Percentiles rank a stretch among this genome's conserved stretches.
Evolutionary conservation across 371 early-diverging fungal species (phyloP).

Genomic region (Apophysomyces elegans): DNA sequence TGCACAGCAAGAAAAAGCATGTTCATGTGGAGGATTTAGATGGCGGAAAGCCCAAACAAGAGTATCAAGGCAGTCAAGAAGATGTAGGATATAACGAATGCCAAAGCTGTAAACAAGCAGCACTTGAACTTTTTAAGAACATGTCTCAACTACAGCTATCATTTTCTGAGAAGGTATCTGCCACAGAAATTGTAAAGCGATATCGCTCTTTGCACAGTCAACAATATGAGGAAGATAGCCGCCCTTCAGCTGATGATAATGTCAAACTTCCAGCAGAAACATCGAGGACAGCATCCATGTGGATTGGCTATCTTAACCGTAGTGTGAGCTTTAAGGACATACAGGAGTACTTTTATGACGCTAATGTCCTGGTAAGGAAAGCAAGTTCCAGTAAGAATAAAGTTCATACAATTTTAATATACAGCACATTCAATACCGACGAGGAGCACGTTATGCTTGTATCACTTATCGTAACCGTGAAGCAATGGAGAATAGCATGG

Average conservation of each 20-base stretch:
- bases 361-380: neutral
- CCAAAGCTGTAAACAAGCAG: neutral
- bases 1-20: neutral
- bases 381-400: neutral
- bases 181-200: neutral
- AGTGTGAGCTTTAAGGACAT: slow-evolving; percentile 3
- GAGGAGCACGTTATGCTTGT: neutral
- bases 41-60: neutral
- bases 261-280: neutral
- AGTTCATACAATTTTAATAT: neutral
- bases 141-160: neutral
- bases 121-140: neutral
- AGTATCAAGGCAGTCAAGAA: neutral
- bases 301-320: neutral
- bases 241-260: neutral
- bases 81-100: neutral
- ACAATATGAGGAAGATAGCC: neutral
- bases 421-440: slow-evolving; percentile 7
- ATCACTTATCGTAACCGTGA: neutral
- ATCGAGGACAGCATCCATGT: neutral
- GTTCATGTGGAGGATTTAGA: neutral
- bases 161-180: neutral
- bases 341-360: neutral
- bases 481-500: neutral
- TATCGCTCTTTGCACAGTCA: neutral